Percentiles rank a stretch among this genome's conserved stretches.
phyloP scores from a whole-genome alignment of 208 protist genomes.

The Herpetomonas tarakana region DNA sequence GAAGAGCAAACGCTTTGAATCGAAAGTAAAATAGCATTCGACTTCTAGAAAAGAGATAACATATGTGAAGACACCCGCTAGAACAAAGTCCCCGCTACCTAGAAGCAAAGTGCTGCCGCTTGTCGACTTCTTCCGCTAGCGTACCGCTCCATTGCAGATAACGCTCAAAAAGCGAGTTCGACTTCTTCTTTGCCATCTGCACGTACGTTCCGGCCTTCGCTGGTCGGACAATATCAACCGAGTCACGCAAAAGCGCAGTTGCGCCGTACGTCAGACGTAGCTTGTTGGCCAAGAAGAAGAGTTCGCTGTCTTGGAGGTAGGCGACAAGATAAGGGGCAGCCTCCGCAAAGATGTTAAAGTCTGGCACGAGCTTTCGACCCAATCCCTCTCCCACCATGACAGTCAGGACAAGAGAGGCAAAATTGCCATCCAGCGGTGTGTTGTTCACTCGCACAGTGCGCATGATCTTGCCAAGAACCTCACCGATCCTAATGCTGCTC shows the following conservation, averaged over 20 bases:
- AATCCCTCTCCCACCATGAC: conserved; percentile 92
- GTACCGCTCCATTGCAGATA: neutral
- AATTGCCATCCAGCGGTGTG: conserved; percentile 90
- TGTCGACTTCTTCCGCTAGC: conserved; percentile 1
- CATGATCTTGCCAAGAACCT: conserved; percentile 76
- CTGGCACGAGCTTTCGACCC: conserved; percentile 79
- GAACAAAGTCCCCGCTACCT: too few relatives aligned
- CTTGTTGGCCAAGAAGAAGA: conserved; percentile 68
- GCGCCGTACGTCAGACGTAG: conserved; percentile 64
- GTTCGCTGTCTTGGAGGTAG: conserved; percentile 65
- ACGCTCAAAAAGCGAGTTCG: conserved; percentile 6
- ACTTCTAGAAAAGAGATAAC: too few relatives aligned
- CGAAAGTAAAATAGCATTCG: conserved; percentile 4
- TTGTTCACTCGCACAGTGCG: conserved; percentile 73
- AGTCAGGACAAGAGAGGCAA: conserved; percentile 87
- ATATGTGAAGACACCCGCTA: too few relatives aligned
- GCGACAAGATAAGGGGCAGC: conserved; percentile 79
- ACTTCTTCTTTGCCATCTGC: conserved; percentile 38
- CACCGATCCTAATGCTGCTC: conserved; percentile 76
- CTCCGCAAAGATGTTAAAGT: conserved; percentile 90
- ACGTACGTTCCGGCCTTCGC: conserved; percentile 46
- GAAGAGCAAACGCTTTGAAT: neutral
- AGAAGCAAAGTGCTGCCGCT: neutral
- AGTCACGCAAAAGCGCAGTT: conserved; percentile 51
- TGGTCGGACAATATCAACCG: conserved; percentile 46